Evolutionary conservation across 352 stramenopile species (phyloP).

Genomic region (Aphanomyces astaci): DNA sequence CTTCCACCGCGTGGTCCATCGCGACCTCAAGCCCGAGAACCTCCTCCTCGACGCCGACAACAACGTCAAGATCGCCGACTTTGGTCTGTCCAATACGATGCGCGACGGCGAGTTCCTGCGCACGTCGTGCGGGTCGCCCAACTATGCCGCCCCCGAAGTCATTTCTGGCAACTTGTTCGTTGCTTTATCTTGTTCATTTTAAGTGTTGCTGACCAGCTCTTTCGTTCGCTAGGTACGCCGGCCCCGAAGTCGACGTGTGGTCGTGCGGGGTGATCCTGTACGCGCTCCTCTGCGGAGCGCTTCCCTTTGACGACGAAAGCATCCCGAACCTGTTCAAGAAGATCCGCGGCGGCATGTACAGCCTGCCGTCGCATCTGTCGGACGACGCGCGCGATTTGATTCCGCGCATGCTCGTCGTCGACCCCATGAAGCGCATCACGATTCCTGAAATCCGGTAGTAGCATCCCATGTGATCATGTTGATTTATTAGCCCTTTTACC

Average conservation of each 20-base stretch:
- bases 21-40: conserved; percentile 98
- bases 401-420: conserved; percentile 97
- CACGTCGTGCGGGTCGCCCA: conserved; percentile 96
- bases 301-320: conserved; percentile 98
- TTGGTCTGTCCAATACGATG: conserved; percentile 99
- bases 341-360: conserved; percentile 97
- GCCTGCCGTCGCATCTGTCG: conserved; percentile 93
- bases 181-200: neutral
- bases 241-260: conserved; percentile 99
- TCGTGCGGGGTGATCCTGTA: conserved; percentile 99
- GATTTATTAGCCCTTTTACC: too few species aligned
- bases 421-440: conserved; percentile 99
- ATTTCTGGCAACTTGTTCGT: conserved; percentile 96
- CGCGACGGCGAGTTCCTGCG: conserved; percentile 97
- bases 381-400: conserved; percentile 96
- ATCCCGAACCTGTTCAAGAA: conserved; percentile 99
- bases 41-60: conserved; percentile 96
- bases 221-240: conserved; percentile 43
- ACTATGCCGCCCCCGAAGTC: conserved; percentile 99
- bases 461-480: too few species aligned
- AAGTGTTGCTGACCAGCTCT: neutral
- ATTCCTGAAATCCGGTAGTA: conserved; percentile 95
- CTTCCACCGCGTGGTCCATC: conserved; percentile 98
- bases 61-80: conserved; percentile 99
- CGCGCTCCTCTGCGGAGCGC: conserved; percentile 94